Evolutionary conservation across 352 stramenopile genomes (phyloP), one percentile per base, ranked within the genome.

Genomic region (Phytophthora pini): DNA sequence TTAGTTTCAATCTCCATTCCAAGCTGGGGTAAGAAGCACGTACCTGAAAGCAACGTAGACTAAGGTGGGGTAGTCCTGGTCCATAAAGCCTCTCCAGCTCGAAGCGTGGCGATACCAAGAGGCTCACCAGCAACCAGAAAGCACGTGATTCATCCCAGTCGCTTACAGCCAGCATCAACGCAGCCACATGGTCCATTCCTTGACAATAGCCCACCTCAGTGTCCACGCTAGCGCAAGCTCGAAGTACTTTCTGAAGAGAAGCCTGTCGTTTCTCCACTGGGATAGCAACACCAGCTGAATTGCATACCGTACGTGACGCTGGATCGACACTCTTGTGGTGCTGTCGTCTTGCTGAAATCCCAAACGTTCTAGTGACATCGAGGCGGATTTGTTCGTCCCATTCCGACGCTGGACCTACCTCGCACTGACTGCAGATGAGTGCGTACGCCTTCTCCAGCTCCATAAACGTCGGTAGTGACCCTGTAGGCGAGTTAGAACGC

Each of bases 171-270:
- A 93, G 74, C 46, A 92, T 58, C 15, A 92, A 31, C 10, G 80
- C 81, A 1, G 79, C 70, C 17, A 93, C 79, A 46, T 90, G 76
- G 48, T 93, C 82, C 82, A 93, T 86, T 10, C 85, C 85, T 50
- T 92, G 85, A 24, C 82, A 92, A 65, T 93, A 93, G 1, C 82
- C 85, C 26, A 91, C 78, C 57, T 88, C 82, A 0, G 76, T 82
- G 54, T 92, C 79, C 36, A 91, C 77, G 47, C 78, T 88, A 45
- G 85, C 76, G 41, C 89, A 91, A 22, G 81, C 72, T 2, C 77
- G 76, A 49, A 93, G 62, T 4, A 92, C 80, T 27, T 90, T 88
- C 9, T 70, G 70, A 11, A 93, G 74, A 4, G 82, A 63, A 17
- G 61, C 48, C 43, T 76, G 75, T 8, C 80, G 61, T 1, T 41